Conservation (phyloP, 2,329 filamentous ascomycete species). For the Cadophora malorum region DNA sequence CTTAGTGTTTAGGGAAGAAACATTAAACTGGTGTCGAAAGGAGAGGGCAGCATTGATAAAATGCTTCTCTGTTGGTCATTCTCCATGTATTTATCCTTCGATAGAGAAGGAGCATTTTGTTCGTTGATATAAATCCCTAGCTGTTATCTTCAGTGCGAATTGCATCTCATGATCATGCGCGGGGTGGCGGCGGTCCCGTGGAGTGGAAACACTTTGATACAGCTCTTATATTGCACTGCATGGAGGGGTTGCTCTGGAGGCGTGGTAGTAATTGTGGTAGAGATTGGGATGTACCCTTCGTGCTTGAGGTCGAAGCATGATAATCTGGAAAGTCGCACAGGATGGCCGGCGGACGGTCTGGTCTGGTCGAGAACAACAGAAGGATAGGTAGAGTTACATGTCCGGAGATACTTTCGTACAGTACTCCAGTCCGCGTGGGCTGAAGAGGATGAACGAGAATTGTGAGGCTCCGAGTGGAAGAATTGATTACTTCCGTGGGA, state of each 20-base stretch:
- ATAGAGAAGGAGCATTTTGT: background rate
- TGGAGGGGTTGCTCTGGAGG: background rate
- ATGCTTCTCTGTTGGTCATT: no score
- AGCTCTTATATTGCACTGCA: background rate
- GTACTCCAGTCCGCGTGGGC: conserved; percentile 6
- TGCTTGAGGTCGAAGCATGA: background rate
- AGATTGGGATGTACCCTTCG: background rate
- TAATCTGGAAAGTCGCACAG: conserved; percentile 3
- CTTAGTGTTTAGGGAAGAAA: no score
- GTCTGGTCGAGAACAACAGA: background rate
- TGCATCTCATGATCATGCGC: background rate
- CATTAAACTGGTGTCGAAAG: no score
- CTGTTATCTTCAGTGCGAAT: background rate
- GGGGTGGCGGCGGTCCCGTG: background rate
- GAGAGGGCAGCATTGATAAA: no score
- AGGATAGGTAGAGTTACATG: conserved; percentile 1
- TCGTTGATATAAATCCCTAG: background rate
- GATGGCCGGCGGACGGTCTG: background rate
- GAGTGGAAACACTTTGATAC: background rate
- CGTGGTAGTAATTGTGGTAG: background rate
- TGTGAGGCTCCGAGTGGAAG: conserved; percentile 11
- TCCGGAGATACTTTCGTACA: conserved; percentile 16
- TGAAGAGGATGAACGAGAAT: background rate
- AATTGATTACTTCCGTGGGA: conserved; percentile 11
- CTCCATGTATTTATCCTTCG: no score